These are phyloP conservation scores for Metschnikowia noctiluminum DNA, from an alignment of 805 yeast species.

Conservation along the genomic window DNA sequence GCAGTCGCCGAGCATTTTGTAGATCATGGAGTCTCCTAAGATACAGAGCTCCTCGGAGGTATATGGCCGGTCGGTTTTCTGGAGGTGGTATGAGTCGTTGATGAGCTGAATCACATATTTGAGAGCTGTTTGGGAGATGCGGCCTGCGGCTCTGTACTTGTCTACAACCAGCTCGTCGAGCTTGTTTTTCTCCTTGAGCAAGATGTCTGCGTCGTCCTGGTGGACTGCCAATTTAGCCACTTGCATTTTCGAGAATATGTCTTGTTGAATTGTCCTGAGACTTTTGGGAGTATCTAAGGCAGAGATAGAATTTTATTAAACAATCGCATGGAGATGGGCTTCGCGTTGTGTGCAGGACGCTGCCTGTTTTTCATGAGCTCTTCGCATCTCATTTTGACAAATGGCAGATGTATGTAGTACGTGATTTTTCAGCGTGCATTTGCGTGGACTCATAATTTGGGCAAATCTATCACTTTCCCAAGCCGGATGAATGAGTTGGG, in stretches of 20 bases:
- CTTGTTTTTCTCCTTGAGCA: constrained; percentile 69
- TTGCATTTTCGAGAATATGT: constrained; percentile 46
- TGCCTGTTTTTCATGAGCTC: constrained; percentile 1
- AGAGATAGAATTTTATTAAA: constrained; percentile 3
- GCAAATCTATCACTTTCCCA: background rate
- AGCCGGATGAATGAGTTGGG: background rate
- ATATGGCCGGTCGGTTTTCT: constrained; percentile 42
- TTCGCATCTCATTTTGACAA: background rate
- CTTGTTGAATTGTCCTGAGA: background rate
- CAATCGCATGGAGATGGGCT: constrained; percentile 15
- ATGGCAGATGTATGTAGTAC: too few species aligned
- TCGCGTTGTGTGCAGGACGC: constrained; percentile 11
- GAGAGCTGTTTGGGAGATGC: constrained; percentile 79
- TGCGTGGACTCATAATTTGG: background rate
- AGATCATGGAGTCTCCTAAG: constrained; percentile 73
- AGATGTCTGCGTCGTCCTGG: constrained; percentile 67
- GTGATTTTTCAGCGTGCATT: background rate
- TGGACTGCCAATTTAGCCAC: constrained; percentile 73
- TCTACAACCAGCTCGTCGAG: constrained; percentile 60
- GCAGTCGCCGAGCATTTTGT: constrained; percentile 53
- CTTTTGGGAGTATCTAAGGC: background rate
- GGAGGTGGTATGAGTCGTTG: constrained; percentile 68
- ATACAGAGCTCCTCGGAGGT: constrained; percentile 73
- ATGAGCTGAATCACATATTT: constrained; percentile 62
- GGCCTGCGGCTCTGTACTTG: constrained; percentile 87